Conservation (phyloP, 306 rosid genomes). For the Boehmeria nivea region DNA sequence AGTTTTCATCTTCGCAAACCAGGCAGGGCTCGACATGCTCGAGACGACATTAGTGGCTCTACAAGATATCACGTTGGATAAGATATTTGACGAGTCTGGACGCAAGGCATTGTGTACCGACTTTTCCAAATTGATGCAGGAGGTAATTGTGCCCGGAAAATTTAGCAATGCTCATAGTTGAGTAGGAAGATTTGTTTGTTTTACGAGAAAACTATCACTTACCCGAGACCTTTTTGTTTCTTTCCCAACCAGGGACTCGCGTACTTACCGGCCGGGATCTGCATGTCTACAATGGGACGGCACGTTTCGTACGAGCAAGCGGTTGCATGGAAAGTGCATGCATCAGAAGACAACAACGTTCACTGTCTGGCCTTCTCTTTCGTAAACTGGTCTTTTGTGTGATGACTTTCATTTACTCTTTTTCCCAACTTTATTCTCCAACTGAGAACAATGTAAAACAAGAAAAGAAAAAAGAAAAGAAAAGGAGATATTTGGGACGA, state of each 20-base stretch:
- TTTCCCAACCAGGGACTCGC: slow-evolving; percentile 56
- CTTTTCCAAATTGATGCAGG: slow-evolving; percentile 85
- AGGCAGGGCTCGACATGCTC: slow-evolving; percentile 95
- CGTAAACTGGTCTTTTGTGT: slow-evolving; percentile 95
- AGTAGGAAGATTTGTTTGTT: background rate
- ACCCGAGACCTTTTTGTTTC: background rate
- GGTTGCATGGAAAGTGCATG: slow-evolving; percentile 86
- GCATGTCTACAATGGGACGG: slow-evolving; percentile 92
- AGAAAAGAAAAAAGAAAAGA: slow-evolving; percentile 11
- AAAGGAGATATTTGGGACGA: slow-evolving; percentile 21
- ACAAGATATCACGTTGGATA: slow-evolving; percentile 91
- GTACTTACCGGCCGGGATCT: slow-evolving; percentile 77
- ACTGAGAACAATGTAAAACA: slow-evolving; percentile 20
- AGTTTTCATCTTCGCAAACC: slow-evolving; percentile 84
- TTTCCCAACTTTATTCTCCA: slow-evolving; percentile 13
- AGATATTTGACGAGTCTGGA: slow-evolving; percentile 80
- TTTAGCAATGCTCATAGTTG: background rate
- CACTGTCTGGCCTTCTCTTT: slow-evolving; percentile 93
- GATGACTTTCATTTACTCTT: slow-evolving; percentile 21
- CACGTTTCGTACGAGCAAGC: slow-evolving; percentile 85
- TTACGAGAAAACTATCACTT: too few relatives aligned
- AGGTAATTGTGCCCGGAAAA: slow-evolving; percentile 45
- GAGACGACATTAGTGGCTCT: slow-evolving; percentile 89
- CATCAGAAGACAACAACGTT: slow-evolving; percentile 66
- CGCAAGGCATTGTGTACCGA: slow-evolving; percentile 69